These are phyloP conservation scores for Santalum album DNA, from an alignment of 164 flowering plant genomes.

Conservation along the genomic window DNA sequence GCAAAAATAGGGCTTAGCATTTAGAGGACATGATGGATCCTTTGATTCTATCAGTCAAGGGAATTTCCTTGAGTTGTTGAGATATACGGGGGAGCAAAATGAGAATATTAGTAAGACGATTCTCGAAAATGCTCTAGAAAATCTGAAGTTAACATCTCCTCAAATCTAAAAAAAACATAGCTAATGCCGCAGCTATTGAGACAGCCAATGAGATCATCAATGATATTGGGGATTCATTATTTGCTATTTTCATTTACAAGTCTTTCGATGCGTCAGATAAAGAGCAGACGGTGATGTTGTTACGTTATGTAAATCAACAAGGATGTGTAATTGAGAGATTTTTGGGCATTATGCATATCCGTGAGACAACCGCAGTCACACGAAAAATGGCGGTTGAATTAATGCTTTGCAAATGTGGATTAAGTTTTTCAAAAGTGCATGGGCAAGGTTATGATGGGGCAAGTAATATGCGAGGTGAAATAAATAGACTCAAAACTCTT, in stretches of 20 bases:
- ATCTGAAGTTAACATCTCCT: too few relatives aligned
- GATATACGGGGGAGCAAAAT: too few relatives aligned
- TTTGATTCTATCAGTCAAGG: too few relatives aligned
- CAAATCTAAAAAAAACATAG: too few relatives aligned
- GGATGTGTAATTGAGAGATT: background rate
- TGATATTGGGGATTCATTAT: background rate
- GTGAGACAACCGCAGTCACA: background rate
- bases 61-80: too few relatives aligned
- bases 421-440: background rate
- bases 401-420: background rate
- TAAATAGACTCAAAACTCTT: background rate
- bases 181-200: too few relatives aligned
- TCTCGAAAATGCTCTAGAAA: too few relatives aligned
- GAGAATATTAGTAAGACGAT: too few relatives aligned
- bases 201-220: too few relatives aligned
- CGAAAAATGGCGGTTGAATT: background rate
- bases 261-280: background rate
- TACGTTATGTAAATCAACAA: background rate
- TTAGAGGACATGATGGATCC: too few relatives aligned
- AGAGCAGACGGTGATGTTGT: background rate
- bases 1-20: too few relatives aligned
- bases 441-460: background rate
- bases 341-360: background rate
- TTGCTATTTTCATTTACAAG: background rate
- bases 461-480: background rate